Evolutionary conservation across 2,329 filamentous ascomycete genomes (phyloP).

Genomic region (Botrytis cinerea): DNA sequence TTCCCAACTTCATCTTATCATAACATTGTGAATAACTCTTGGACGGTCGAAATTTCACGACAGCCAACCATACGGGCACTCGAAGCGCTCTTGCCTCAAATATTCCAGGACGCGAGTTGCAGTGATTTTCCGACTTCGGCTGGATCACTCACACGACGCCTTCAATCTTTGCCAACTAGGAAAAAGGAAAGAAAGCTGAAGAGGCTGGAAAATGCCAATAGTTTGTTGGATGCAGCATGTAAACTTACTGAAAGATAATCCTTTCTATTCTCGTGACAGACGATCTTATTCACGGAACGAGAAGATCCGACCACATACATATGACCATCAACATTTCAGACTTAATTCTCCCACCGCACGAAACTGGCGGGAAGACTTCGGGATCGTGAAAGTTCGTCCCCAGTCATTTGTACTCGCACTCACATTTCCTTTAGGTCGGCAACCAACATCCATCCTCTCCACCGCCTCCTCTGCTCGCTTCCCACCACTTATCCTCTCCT

Average conservation of each 20-base stretch:
- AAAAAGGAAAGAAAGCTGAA: background rate
- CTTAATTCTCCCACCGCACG: background rate
- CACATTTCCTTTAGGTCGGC: background rate
- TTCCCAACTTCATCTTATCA: background rate
- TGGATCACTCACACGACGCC: background rate
- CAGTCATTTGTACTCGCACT: background rate
- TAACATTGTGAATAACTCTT: background rate
- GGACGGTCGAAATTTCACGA: background rate
- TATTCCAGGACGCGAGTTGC: background rate
- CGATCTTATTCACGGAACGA: background rate
- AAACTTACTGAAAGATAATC: background rate
- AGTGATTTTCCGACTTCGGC: slow-evolving; percentile 9
- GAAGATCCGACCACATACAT: background rate
- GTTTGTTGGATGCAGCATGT: background rate
- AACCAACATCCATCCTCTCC: background rate
- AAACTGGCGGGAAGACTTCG: slow-evolving; percentile 7
- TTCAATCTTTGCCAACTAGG: background rate
- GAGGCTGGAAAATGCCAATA: background rate
- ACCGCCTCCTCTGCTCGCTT: background rate
- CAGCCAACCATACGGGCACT: background rate
- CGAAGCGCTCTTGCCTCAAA: background rate
- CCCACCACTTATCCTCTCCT: background rate
- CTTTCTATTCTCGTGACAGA: background rate
- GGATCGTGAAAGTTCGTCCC: background rate
- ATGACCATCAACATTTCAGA: background rate